Evolutionary conservation across 1,284 basidiomycete species (phyloP).

Genomic region (Pholiota adiposa): DNA sequence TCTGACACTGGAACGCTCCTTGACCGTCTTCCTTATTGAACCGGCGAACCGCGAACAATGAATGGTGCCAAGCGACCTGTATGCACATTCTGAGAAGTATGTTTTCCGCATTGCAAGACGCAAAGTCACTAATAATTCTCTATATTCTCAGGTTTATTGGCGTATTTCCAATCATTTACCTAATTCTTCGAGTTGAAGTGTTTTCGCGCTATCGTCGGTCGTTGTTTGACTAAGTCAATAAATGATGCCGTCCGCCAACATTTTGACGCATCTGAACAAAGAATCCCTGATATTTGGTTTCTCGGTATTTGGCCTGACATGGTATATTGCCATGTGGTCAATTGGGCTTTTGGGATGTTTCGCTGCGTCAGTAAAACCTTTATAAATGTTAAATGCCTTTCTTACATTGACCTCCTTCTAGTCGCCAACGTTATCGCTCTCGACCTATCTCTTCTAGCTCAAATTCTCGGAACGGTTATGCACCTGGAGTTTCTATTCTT

Average conservation of each 20-base stretch:
- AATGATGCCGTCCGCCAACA: not conserved
- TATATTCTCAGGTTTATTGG: no score
- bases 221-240: no score
- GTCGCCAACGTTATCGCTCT: constrained; percentile 72
- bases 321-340: constrained; percentile 78
- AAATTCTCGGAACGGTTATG: constrained; percentile 50
- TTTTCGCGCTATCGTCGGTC: not conserved
- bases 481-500: constrained; percentile 89
- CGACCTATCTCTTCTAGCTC: constrained; percentile 69
- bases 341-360: constrained; percentile 79
- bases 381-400: not conserved
- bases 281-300: constrained; percentile 20
- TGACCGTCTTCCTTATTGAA: not conserved
- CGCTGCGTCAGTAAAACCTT: constrained; percentile 66
- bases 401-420: constrained; percentile 33
- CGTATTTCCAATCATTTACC: not conserved
- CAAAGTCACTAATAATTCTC: no score
- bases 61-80: not conserved
- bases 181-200: not conserved
- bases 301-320: constrained; percentile 58
- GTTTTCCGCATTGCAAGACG: no score
- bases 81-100: not conserved
- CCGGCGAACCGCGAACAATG: not conserved
- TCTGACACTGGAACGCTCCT: not conserved
- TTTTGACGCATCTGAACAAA: constrained; percentile 15